Evolutionary conservation across 2,329 filamentous ascomycete genomes (phyloP).

Genomic region (Tothia fuscella): DNA sequence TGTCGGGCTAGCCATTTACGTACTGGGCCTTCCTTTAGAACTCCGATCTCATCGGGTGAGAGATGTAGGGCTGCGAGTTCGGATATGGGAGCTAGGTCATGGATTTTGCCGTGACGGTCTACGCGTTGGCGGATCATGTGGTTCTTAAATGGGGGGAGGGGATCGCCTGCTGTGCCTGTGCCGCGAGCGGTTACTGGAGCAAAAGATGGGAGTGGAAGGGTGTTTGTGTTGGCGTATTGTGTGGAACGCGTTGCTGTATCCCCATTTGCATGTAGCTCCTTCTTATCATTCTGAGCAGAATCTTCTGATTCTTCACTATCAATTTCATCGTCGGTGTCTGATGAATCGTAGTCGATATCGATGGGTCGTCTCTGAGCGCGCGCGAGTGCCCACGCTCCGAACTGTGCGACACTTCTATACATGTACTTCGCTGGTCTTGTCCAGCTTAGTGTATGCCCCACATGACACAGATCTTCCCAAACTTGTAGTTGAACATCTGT

Average conservation of each 20-base stretch:
- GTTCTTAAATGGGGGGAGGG: conserved; percentile 63
- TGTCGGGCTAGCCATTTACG: conserved; percentile 74
- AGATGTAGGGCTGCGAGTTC: conserved; percentile 58
- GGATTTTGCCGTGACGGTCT: conserved; percentile 63
- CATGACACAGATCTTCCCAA: conserved; percentile 92
- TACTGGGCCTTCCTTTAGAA: conserved; percentile 68
- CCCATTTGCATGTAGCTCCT: conserved; percentile 10
- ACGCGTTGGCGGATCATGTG: conserved; percentile 91
- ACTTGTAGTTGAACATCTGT: conserved; percentile 91
- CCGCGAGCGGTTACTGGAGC: background rate
- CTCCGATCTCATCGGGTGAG: conserved; percentile 54
- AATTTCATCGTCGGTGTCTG: conserved; percentile 39
- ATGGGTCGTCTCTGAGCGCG: conserved; percentile 69
- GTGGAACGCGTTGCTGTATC: background rate
- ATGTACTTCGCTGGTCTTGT: conserved; percentile 93
- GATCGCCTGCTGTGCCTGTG: conserved; percentile 77
- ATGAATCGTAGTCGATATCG: conserved; percentile 75
- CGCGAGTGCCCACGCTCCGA: conserved; percentile 82
- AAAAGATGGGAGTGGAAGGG: no score
- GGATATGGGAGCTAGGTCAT: conserved; percentile 50
- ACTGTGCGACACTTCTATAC: conserved; percentile 86
- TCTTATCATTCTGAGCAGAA: background rate
- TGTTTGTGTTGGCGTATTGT: conserved; percentile 14
- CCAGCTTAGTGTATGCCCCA: conserved; percentile 85
- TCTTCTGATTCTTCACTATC: conserved; percentile 3